Percentiles rank a stretch among this genome's conserved stretches.
Conservation (phyloP, 192 early-diverging fungal species). For the Backusella morwellensis region DNA sequence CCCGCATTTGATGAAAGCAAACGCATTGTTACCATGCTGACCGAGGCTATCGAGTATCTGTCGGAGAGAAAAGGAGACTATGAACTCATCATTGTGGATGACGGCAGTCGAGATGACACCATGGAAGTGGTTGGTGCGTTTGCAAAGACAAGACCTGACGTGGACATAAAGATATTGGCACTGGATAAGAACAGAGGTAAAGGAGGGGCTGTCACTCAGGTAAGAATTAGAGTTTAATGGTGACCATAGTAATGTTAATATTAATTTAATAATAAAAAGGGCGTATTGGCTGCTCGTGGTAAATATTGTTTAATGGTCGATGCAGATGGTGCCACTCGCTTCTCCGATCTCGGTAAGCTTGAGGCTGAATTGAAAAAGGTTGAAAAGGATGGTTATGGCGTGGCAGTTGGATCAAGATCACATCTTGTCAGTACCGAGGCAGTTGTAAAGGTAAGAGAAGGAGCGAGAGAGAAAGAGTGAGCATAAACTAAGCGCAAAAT, state of each 20-base stretch:
- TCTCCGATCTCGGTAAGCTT: conserved; percentile 80
- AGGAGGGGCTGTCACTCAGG: conserved; percentile 91
- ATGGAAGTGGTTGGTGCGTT: conserved; percentile 61
- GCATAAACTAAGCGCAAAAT: not conserved
- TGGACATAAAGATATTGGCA: conserved; percentile 70
- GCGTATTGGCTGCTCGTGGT: conserved; percentile 77
- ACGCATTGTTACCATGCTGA: conserved; percentile 82
- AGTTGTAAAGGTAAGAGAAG: conserved; percentile 74
- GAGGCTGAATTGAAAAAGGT: conserved; percentile 40
- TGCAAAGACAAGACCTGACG: conserved; percentile 52
- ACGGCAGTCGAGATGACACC: conserved; percentile 85
- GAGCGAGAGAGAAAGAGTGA: not conserved
- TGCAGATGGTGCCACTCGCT: conserved; percentile 93
- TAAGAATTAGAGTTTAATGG: conserved; percentile 19
- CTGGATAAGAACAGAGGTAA: conserved; percentile 88
- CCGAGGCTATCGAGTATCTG: conserved; percentile 74
- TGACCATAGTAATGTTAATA: not conserved
- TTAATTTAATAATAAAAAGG: conserved; percentile 45
- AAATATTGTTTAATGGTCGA: conserved; percentile 85
- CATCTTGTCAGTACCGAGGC: conserved; percentile 84
- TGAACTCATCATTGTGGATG: conserved; percentile 92
- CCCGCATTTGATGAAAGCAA: conserved; percentile 91
- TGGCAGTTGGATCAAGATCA: conserved; percentile 89
- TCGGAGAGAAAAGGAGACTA: conserved; percentile 49
- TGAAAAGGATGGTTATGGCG: conserved; percentile 48